A percentile compares a stretch with the other conserved stretches of the same genome.
phyloP scores from a whole-genome alignment of 176 grass and related monocot species.

The Cenchrus fungigraminus region DNA sequence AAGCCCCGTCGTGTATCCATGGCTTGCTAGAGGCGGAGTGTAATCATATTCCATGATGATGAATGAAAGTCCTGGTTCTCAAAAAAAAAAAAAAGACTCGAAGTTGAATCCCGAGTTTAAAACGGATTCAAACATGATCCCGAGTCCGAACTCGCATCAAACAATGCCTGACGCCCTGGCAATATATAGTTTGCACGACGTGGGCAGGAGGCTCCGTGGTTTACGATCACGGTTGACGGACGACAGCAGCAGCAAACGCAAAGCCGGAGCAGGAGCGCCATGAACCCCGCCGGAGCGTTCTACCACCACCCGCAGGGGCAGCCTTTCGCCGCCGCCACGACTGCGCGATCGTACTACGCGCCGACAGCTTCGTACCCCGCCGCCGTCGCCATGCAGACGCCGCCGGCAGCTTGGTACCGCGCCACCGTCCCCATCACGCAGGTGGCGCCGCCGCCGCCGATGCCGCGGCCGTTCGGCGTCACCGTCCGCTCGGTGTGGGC shows the following conservation, averaged over 20 bases:
- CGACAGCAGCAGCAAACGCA: neutral
- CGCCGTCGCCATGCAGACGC: neutral
- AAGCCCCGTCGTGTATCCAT: no score
- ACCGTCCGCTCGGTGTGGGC: slow-evolving; percentile 13
- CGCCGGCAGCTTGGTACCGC: neutral
- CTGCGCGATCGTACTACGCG: neutral
- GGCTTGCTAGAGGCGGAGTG: no score
- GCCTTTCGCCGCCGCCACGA: neutral
- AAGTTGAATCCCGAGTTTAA: neutral
- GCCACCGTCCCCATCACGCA: neutral
- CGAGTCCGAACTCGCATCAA: neutral
- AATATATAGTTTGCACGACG: neutral
- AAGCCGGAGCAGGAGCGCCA: neutral
- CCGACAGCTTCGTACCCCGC: neutral
- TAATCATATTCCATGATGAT: no score
- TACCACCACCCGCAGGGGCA: neutral
- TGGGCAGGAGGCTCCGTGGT: neutral
- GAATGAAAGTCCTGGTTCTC: no score
- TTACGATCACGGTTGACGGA: neutral
- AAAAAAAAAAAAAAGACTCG: neutral
- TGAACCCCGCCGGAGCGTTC: neutral
- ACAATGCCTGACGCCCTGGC: neutral
- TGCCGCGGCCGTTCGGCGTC: neutral
- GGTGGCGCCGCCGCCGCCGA: neutral
- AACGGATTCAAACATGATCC: neutral